A percentile compares a stretch with the other conserved stretches of the same genome.
phyloP scores from a whole-genome alignment of 1,284 basidiomycete genomes.

The Rhodotorula sp. region DNA sequence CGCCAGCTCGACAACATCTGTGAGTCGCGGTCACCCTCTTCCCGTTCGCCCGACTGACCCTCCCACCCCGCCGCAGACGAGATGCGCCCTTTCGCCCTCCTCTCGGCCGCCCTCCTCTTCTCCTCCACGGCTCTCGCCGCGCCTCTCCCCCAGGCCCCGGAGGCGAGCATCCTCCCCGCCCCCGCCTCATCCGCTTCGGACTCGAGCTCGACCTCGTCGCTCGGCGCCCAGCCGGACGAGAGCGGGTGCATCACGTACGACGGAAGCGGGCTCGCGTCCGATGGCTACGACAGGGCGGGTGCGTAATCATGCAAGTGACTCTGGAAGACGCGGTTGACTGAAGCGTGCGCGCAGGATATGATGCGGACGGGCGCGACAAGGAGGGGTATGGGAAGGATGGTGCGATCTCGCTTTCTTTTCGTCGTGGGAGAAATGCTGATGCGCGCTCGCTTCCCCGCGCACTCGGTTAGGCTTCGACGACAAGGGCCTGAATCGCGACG shows the following conservation, averaged over 20 bases:
- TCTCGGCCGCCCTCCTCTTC: not conserved
- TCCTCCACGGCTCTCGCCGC: not conserved
- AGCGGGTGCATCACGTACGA: slow-evolving; percentile 1
- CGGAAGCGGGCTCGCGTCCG: not conserved
- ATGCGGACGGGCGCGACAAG: not conserved
- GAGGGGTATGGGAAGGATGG: not conserved
- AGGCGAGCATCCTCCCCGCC: not conserved
- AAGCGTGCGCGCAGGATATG: not conserved
- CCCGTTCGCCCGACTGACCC: too few species aligned
- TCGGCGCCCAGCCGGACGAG: not conserved
- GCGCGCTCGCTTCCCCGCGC: not conserved
- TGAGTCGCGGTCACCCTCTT: too few species aligned
- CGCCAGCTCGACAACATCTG: too few species aligned
- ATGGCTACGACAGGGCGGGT: not conserved
- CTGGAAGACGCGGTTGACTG: not conserved
- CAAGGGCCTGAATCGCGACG: not conserved
- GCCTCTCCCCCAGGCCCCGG: not conserved
- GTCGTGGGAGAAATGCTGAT: not conserved
- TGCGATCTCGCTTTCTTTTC: not conserved
- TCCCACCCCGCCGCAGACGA: not conserved
- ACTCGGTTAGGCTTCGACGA: not conserved
- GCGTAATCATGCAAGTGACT: not conserved
- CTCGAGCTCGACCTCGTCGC: not conserved
- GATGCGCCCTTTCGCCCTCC: not conserved
- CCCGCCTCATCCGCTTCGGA: too few species aligned